phyloP scores from a whole-genome alignment of 768 basidiomycete species.

The Imleria badia region DNA sequence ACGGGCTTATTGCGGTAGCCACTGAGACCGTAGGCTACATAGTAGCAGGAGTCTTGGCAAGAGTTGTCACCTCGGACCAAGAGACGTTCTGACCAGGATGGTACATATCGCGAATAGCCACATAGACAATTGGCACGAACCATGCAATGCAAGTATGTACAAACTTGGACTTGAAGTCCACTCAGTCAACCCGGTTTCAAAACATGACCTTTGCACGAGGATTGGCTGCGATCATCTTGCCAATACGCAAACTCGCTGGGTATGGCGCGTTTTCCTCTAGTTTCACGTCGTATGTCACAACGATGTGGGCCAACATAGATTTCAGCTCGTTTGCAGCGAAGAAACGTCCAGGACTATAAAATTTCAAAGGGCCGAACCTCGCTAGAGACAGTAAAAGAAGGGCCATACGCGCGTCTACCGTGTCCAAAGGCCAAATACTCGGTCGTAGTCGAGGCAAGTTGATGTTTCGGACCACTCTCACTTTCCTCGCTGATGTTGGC shows the following conservation, averaged over 20 bases:
- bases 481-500: not conserved
- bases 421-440: slow-evolving; percentile 39
- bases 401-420: slow-evolving; percentile 13
- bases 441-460: slow-evolving; percentile 32
- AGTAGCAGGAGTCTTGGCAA: no score
- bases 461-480: slow-evolving; percentile 17
- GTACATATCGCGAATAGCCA: no score
- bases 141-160: no score
- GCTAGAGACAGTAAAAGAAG: no score
- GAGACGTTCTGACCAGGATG: no score
- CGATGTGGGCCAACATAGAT: not conserved
- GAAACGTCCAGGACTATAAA: not conserved
- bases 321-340: not conserved
- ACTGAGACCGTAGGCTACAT: no score
- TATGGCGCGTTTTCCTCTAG: not conserved
- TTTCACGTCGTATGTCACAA: slow-evolving; percentile 2
- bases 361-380: no score
- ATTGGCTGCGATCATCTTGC: not conserved
- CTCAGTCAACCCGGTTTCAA: not conserved
- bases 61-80: no score
- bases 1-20: no score
- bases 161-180: no score
- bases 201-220: not conserved
- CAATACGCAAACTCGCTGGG: not conserved
- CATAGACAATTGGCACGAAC: no score